Percentiles rank a stretch among this genome's conserved stretches.
Conservation (phyloP, 257 asterid genomes). For the Penstemon davidsonii region DNA sequence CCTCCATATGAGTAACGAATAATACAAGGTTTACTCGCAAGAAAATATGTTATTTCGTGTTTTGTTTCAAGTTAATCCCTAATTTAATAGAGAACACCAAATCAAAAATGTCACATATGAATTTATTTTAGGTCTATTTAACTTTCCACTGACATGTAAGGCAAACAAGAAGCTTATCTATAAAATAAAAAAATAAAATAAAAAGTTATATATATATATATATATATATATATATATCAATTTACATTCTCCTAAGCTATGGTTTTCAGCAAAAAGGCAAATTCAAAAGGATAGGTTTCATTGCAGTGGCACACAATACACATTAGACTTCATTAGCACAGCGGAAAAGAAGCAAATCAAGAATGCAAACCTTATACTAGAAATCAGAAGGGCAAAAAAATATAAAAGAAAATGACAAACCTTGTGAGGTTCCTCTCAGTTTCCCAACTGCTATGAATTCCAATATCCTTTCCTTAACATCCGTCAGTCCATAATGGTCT, state of each 20-base stretch:
- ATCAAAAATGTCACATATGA: background rate
- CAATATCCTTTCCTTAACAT: slow-evolving; percentile 97
- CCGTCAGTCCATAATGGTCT: slow-evolving; percentile 95
- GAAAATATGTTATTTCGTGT: no score
- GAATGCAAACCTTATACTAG: slow-evolving; percentile 24
- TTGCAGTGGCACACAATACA: slow-evolving; percentile 12
- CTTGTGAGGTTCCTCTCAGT: slow-evolving; percentile 97
- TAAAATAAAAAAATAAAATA: background rate
- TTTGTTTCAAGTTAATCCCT: no score
- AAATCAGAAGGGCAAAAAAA: slow-evolving; percentile 21
- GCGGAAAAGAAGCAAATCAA: slow-evolving; percentile 17
- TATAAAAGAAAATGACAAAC: slow-evolving; percentile 39
- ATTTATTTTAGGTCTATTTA: background rate
- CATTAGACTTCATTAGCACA: background rate
- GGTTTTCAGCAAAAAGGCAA: background rate
- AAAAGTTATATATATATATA: background rate
- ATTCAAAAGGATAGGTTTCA: slow-evolving; percentile 11
- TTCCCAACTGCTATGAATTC: slow-evolving; percentile 99
- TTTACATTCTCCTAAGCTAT: background rate
- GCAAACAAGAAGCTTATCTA: background rate
- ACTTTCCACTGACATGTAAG: background rate
- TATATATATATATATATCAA: background rate
- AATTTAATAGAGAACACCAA: background rate
- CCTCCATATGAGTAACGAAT: no score
- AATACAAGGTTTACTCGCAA: no score